Evolutionary conservation across 495 filamentous ascomycete genomes (phyloP).

Genomic region (Penicillium paxilli): DNA sequence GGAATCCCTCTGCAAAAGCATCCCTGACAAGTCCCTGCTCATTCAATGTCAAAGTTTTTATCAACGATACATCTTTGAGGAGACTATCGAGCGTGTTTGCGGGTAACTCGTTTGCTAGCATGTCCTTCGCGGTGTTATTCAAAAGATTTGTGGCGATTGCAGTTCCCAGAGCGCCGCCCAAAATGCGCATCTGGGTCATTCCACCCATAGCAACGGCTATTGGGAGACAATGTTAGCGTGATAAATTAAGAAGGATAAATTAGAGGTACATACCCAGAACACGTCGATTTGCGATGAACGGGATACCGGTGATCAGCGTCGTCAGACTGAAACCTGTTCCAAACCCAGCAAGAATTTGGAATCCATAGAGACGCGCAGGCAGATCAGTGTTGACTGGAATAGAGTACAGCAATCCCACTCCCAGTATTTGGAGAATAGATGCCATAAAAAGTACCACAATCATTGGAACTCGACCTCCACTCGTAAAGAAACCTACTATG

Average conservation of each 20-base stretch:
- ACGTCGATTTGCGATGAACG: neutral
- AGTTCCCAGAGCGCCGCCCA: neutral
- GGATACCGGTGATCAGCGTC: neutral
- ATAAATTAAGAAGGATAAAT: neutral
- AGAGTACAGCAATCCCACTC: neutral
- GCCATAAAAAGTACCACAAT: neutral
- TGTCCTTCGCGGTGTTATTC: neutral
- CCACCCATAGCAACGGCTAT: neutral
- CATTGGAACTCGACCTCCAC: neutral
- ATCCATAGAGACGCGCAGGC: conserved; percentile 1
- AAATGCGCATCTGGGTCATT: neutral
- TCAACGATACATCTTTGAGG: neutral
- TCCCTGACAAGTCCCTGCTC: neutral
- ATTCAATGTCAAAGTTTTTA: neutral
- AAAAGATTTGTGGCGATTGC: neutral
- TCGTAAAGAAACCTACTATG: neutral
- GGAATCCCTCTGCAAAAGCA: neutral
- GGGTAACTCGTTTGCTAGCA: neutral
- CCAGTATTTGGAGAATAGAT: neutral
- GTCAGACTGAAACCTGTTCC: conserved; percentile 1
- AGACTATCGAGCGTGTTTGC: neutral
- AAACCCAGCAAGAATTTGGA: neutral
- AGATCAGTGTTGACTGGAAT: neutral
- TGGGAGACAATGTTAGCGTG: neutral
- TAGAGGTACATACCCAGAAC: neutral